These are phyloP conservation scores for Fusarium sacchari DNA, from an alignment of 2,329 filamentous ascomycete genomes.

Conservation along the genomic window DNA sequence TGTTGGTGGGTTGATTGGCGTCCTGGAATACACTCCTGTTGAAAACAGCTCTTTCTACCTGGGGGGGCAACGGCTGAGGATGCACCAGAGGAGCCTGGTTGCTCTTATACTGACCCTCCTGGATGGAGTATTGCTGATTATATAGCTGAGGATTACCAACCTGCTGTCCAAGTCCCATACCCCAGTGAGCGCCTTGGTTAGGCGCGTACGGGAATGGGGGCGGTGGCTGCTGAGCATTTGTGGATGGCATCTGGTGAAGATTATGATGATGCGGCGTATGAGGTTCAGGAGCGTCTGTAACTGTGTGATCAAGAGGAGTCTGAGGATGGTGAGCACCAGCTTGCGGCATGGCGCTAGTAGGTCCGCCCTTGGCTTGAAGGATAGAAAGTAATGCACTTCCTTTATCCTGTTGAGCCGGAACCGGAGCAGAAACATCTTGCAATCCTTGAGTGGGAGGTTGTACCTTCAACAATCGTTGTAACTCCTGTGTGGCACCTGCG, in stretches of 20 bases:
- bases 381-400: slow-evolving; percentile 65
- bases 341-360: slow-evolving; percentile 24
- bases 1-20: slow-evolving; percentile 22
- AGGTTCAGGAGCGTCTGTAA: slow-evolving; percentile 61
- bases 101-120: slow-evolving; percentile 38
- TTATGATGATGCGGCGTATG: slow-evolving; percentile 66
- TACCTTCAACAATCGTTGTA: slow-evolving; percentile 66
- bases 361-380: slow-evolving; percentile 53
- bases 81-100: slow-evolving; percentile 46
- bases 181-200: slow-evolving; percentile 34
- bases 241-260: slow-evolving; percentile 54
- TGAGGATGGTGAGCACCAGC: slow-evolving; percentile 51
- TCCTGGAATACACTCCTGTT: slow-evolving; percentile 50
- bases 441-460: slow-evolving; percentile 63
- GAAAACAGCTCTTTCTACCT: slow-evolving; percentile 64
- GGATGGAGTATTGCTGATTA: slow-evolving; percentile 27
- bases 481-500: slow-evolving; percentile 61
- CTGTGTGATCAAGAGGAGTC: slow-evolving; percentile 65
- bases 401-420: slow-evolving; percentile 53
- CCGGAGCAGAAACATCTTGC: slow-evolving; percentile 46
- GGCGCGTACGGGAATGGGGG: slow-evolving; percentile 45
- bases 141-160: slow-evolving; percentile 23
- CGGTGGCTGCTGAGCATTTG: slow-evolving; percentile 45
- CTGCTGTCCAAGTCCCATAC: slow-evolving; percentile 26
- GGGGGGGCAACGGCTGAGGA: slow-evolving; percentile 64